Evolutionary conservation across 2,329 filamentous ascomycete species (phyloP), one percentile per base, ranked within the genome.

Genomic region (Colletotrichum musae): DNA sequence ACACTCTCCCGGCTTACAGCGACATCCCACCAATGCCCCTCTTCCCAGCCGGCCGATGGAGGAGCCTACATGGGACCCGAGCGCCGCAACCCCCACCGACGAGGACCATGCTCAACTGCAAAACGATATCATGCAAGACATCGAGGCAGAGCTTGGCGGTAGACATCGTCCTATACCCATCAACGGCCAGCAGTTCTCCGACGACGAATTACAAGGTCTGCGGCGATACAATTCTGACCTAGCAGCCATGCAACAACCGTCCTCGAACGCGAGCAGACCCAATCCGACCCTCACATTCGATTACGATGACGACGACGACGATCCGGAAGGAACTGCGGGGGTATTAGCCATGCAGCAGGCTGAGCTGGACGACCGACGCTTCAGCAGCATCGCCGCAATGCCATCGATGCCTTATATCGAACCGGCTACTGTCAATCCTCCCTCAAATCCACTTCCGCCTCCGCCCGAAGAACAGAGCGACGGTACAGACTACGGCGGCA

Each of bases 251-350:
- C 76, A 72, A 48, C 79, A 72, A 48, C 79, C 77, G 26, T 77
- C 77, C 2, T 84, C 82, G 4, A 81, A 78, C 4, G 65, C 82
- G 13, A 80, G 78, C 68, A 78, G 80, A 58, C 81, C 79, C n/a
- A 75, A 75, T 36, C 78, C 79, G n/a, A 75, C 79, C 1, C 76
- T 79, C 4, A 74, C 79, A 2, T 79, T 81, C 72, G 73, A 79
- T 57, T 81, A 83, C 71, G 81, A 85, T 43, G 86, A 86, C 13
- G 92, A 95, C 63, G 94, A 97, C 58, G 97, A 94, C 76, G 95
- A 98, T 76, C 90, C 93, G 0, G 95, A 98, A 79, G 95, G 93
- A 21, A 91, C 92, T 47, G 94, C 94, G 70, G 95, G 96, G 16
- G 83, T 97, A 59, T 88, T 93, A 77, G 94, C 94, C 73, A 90